phyloP scores from a whole-genome alignment of 305 asterid species.

The Nicotiana rustica region DNA sequence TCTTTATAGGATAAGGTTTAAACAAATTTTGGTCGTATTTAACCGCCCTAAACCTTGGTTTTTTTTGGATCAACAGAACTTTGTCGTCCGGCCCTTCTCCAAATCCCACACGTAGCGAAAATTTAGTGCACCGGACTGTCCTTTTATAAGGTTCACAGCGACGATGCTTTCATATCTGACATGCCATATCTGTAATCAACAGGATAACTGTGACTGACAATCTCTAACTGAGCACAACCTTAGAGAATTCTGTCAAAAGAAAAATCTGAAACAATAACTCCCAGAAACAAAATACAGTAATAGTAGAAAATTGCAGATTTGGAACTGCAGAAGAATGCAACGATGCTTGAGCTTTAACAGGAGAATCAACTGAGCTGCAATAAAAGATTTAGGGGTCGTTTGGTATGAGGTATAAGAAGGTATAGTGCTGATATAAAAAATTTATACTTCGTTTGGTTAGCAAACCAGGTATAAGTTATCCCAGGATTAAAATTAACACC shows the following conservation, averaged over 20 bases:
- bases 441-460: too few relatives aligned
- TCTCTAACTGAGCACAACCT: background rate
- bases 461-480: too few relatives aligned
- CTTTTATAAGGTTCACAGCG: background rate
- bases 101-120: too few relatives aligned
- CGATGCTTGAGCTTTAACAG: slow-evolving; percentile 19
- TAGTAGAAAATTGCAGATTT: background rate
- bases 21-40: background rate
- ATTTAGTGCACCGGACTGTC: too few relatives aligned
- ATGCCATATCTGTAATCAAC: slow-evolving; percentile 3
- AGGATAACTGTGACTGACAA: background rate
- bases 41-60: background rate
- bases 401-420: too few relatives aligned
- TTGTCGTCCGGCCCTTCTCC: too few relatives aligned
- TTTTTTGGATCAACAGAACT: too few relatives aligned
- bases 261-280: background rate
- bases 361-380: background rate
- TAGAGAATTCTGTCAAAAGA: background rate
- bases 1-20: slow-evolving; percentile 27
- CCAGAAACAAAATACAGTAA: background rate
- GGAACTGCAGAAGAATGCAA: slow-evolving; percentile 14
- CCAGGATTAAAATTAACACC: too few relatives aligned
- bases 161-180: background rate
- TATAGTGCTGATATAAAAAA: too few relatives aligned
- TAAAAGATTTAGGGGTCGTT: background rate